Evolutionary conservation across 2,329 filamentous ascomycete genomes (phyloP), one percentile per base, ranked within the genome.

Genomic region (Aspergillus pseudonomiae): DNA sequence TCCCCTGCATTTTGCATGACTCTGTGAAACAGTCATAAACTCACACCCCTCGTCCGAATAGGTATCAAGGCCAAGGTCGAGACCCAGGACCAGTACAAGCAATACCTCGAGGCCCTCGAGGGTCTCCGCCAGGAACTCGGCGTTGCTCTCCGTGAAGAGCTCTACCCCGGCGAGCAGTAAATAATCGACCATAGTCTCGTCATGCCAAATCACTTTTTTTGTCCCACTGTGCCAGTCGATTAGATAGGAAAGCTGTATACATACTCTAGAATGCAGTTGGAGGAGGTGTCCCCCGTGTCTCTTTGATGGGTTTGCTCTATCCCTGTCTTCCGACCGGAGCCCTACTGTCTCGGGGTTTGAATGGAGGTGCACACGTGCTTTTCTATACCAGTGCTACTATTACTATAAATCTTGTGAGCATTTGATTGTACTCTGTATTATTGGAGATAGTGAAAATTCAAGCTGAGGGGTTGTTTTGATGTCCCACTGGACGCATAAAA

Each of bases 31-130:
- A 60, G 19, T 30, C 28, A 30, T 11, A 48, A 36, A 61, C 56
- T 59, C 58, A 66, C 45, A 61, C 52, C 24, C 16, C 39, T 58
- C 61, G 36, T 62, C n/a, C 52, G 55, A 65, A 76, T 75, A 97
- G 94, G 94, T 77, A 91, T 99, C 88, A 97, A 97, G 86, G 92
- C 93, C 83, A 99, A 99, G 89, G 95, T 98, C 73, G 95, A 99
- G 88, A 99, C 96, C 89, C 91, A 93, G 83, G 88, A 88, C 77
- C 95, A 99, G 85, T 99, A 99, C 85, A 88, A 97, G 97, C 85
- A 97, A 96, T 82, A 82, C 83, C 89, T 99, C 66, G 86, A 92
- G 77, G 92, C 97, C 85, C 92, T 99, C 73, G 93, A 96, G 86
- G 86, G 90, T 69, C 86, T 98, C 76, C 90, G 94, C 75, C 92